Evolutionary conservation across 176 grass and related monocot species (phyloP), one percentile per base, ranked within the genome.

Genomic region (Melocanna baccifera): DNA sequence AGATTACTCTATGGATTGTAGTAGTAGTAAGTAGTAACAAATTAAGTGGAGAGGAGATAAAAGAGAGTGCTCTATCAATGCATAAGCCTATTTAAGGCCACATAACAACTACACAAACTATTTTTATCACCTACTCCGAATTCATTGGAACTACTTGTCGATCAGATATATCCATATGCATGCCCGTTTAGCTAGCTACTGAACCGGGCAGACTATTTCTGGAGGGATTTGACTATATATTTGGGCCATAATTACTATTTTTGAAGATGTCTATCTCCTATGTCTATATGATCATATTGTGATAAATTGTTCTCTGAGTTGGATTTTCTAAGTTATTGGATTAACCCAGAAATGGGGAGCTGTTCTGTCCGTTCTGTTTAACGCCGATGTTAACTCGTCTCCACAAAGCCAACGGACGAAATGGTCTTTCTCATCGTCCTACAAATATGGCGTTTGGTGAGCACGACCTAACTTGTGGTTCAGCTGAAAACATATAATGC

Each of bases 51-150:
- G 29, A 79, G 48, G 29, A n/a, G 73, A 5, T 66, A 29, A 87
- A 90, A 83, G 67, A 73, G 67, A 47, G 61, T 26, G 84, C 7
- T 79, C 39, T 79, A 67, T 58, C 40, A 57, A 59, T 34, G 67
- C 73, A 57, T 6, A 25, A 20, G 39, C 40, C 79, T 83, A 86
- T 86, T 78, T 86, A 79, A 90, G 19, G 84, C 67, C 69, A 14
- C 69, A 43, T 5, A 78, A 55, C 32, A 64, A n/a, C 43, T 26
- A 19, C 46, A 55, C 46, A 1, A 3, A 16, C 88, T 87, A 87
- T 83, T 86, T 90, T 90, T 86, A 50, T 50, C 73, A 47, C 71
- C 73, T 65, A 48, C 58, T 45, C 81, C 57, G 37, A 74, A 83
- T 74, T 74, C 30, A 23, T 32, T 39, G 81, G 28, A 59, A 20